Evolutionary conservation across 2,329 filamentous ascomycete genomes (phyloP), one percentile per base, ranked within the genome.

Genomic region (Fusarium multiceps): DNA sequence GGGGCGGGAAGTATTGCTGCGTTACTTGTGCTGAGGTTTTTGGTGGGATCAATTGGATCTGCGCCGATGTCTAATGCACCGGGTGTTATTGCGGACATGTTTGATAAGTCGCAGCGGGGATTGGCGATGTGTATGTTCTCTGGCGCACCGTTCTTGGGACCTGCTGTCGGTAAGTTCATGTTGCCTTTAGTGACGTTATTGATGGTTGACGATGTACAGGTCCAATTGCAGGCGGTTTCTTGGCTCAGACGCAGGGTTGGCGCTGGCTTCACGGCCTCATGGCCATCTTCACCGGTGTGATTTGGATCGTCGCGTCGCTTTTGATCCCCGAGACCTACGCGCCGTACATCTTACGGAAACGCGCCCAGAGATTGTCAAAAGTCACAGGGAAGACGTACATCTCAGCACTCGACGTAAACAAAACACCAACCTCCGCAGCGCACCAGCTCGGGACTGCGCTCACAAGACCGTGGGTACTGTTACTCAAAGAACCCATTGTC

Each of bases 401-500:
- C 14, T 76, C 71, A 0, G 60, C 42, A 5, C 82, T 88, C 82
- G 63, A 85, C 81, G 71, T 73, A 81, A 60, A 84, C 83, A 71
- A 82, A 82, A 34, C 59, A 10, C 66, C 56, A 34, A 71, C 57
- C 18, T 66, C 68, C 0, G 32, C 71, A 6, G 20, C 86, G 10
- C 87, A 86, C 32, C 86, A 88, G 80, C 69, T 89, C 7, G 69
- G 62, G 55, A 46, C 21, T 11, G 72, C 72, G 0, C 78, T 55
- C 82, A 85, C 18, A 34, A 84, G 91, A 2, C 91, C 91, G 0
- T 92, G 90, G 90, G 79, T 89, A 18, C 81, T 93, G 14, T 82
- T 93, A 7, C 90, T 93, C 82, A 80, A 80, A 57, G 91, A 93
- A 71, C 90, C 91, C 4, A 93, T 93, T 70, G 89, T 92, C 12